A percentile compares a stretch with the other conserved stretches of the same genome.
Evolutionary conservation across 352 stramenopile genomes (phyloP).

Genomic region (Pythium scleroteichum): DNA sequence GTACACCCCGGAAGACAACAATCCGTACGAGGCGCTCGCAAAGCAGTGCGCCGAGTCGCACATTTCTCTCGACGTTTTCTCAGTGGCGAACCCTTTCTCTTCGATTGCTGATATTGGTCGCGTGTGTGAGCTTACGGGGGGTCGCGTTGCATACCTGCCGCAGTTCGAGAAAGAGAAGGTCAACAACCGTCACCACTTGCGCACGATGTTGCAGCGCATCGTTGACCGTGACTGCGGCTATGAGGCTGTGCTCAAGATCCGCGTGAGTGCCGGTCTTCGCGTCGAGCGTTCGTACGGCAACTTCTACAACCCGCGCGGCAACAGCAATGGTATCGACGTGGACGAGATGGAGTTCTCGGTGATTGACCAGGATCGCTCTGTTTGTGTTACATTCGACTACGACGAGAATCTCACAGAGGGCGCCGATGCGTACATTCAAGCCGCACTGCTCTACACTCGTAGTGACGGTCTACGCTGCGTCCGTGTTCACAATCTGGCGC

Average conservation of each 20-base stretch:
- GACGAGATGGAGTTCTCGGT: conserved; percentile 90
- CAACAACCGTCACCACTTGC: conserved; percentile 80
- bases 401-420: conserved; percentile 80
- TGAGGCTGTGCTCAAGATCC: conserved; percentile 89
- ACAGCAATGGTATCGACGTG: conserved; percentile 54
- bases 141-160: conserved; percentile 83
- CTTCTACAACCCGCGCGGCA: conserved; percentile 64
- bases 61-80: conserved; percentile 87
- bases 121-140: conserved; percentile 83
- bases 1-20: conserved; percentile 71
- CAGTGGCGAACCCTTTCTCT: conserved; percentile 80
- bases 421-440: conserved; percentile 83
- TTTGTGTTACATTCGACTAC: conserved; percentile 88
- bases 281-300: conserved; percentile 87
- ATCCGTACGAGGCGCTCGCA: conserved; percentile 68
- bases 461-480: conserved; percentile 86
- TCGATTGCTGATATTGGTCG: conserved; percentile 80
- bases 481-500: conserved; percentile 89
- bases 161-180: conserved; percentile 86
- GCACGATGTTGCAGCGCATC: conserved; percentile 68
- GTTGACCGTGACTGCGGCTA: conserved; percentile 78
- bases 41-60: conserved; percentile 72
- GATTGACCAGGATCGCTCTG: conserved; percentile 84
- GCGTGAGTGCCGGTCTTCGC: conserved; percentile 76
- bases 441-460: conserved; percentile 87